A percentile compares a stretch with the other conserved stretches of the same genome.
Conservation (phyloP, 2,329 filamentous ascomycete genomes). For the Orbilia quercus region DNA sequence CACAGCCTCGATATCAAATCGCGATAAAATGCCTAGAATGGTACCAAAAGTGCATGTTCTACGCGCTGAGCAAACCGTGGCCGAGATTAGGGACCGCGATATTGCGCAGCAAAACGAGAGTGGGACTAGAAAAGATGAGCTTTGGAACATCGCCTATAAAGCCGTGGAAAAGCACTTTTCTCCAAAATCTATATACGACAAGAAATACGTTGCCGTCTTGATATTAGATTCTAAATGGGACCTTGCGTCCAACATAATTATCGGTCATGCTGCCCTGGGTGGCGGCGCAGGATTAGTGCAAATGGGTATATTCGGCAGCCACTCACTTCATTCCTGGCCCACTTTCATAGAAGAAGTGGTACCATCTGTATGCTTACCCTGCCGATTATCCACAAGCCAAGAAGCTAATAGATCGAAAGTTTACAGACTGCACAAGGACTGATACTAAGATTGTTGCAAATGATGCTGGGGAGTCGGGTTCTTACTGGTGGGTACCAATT, state of each 20-base stretch:
- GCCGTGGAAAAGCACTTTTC: conserved; percentile 70
- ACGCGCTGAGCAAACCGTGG: conserved; percentile 82
- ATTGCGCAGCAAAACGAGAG: conserved; percentile 79
- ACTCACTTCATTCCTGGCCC: conserved; percentile 90
- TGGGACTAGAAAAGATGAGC: conserved; percentile 75
- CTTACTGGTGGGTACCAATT: conserved; percentile 77
- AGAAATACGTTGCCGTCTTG: conserved; percentile 86
- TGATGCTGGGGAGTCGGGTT: conserved; percentile 85
- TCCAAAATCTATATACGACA: conserved; percentile 71
- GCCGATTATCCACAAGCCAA: neutral
- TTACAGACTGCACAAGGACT: conserved; percentile 89
- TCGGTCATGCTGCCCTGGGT: conserved; percentile 85
- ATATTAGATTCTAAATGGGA: conserved; percentile 93
- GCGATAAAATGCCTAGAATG: conserved; percentile 82
- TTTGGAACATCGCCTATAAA: conserved; percentile 81
- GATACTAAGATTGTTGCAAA: conserved; percentile 84
- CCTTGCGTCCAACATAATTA: conserved; percentile 74
- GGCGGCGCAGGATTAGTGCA: conserved; percentile 75
- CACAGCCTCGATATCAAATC: conserved; percentile 79
- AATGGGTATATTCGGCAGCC: conserved; percentile 90
- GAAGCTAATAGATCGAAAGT: conserved; percentile 65
- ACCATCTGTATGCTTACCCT: conserved; percentile 63
- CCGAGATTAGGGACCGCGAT: conserved; percentile 82
- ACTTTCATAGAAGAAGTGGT: conserved; percentile 88
- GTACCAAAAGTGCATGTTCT: conserved; percentile 92